phyloP scores from a whole-genome alignment of 2,329 filamentous ascomycete genomes.

The Aspergillus sclerotialis region DNA sequence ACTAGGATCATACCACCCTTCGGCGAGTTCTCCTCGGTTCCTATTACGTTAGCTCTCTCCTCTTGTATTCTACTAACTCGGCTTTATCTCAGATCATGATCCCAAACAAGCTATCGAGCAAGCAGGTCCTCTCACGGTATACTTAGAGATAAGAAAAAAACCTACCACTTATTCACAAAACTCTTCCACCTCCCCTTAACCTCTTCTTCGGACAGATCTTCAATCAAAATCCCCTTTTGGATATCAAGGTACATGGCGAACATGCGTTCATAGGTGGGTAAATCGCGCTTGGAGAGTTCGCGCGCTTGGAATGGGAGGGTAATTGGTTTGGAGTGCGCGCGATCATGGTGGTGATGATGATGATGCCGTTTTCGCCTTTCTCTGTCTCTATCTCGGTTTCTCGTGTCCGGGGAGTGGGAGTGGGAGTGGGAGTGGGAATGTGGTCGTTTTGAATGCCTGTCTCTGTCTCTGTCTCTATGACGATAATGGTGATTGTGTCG shows the following conservation, averaged over 20 bases:
- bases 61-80: background rate
- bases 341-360: conserved; percentile 14
- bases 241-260: conserved; percentile 82
- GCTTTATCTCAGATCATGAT: no score
- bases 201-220: conserved; percentile 67
- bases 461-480: conserved; percentile 12
- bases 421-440: conserved; percentile 21
- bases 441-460: no score
- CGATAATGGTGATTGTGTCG: conserved; percentile 13
- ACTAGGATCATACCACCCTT: conserved; percentile 87
- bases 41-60: conserved; percentile 47
- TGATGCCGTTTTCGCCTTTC: no score
- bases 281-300: conserved; percentile 61
- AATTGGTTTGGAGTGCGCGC: conserved; percentile 12
- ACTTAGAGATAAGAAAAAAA: conserved; percentile 8
- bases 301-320: conserved; percentile 61
- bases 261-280: conserved; percentile 59
- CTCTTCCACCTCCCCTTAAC: conserved; percentile 84
- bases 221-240: conserved; percentile 69
- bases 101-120: no score
- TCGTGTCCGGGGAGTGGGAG: conserved; percentile 31
- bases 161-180: conserved; percentile 79
- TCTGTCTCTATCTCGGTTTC: conserved; percentile 22
- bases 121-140: no score
- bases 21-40: conserved; percentile 78